A percentile compares a stretch with the other conserved stretches of the same genome.
phyloP scores from a whole-genome alignment of 148 eudicot species.

The Bassia scoparia region DNA sequence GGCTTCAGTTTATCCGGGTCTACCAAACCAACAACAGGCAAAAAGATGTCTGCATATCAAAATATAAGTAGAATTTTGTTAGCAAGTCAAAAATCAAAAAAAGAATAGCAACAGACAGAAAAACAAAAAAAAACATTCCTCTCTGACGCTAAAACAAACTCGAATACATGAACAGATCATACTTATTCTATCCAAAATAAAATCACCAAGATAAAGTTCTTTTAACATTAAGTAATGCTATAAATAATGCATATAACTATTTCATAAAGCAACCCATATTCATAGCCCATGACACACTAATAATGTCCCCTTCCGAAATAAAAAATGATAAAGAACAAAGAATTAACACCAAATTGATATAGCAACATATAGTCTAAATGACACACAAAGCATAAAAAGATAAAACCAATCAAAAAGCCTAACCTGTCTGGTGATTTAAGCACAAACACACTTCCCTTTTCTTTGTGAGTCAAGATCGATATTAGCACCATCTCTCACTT shows the following conservation, averaged over 20 bases:
- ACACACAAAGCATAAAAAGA: neutral
- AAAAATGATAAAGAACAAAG: neutral
- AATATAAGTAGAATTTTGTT: neutral
- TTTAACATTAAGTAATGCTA: too few species aligned
- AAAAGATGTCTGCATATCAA: slow-evolving; percentile 70
- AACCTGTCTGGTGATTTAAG: slow-evolving; percentile 93
- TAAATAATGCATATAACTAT: too few species aligned
- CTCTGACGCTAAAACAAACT: neutral
- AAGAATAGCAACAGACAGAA: neutral
- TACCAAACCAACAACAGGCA: slow-evolving; percentile 94
- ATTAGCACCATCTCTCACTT: slow-evolving; percentile 97
- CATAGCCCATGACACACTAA: too few species aligned
- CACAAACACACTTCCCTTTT: slow-evolving; percentile 94
- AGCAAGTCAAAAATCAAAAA: neutral
- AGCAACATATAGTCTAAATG: neutral
- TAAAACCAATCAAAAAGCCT: neutral
- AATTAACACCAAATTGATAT: neutral
- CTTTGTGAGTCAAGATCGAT: slow-evolving; percentile 94
- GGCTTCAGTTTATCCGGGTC: slow-evolving; percentile 94
- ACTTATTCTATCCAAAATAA: neutral
- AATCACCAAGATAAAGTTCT: neutral
- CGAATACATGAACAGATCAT: neutral
- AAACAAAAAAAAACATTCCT: neutral
- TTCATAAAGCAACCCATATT: too few species aligned
- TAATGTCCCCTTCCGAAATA: neutral